Evolutionary conservation across 2,329 filamentous ascomycete species (phyloP).

Genomic region (Madurella fahalii): DNA sequence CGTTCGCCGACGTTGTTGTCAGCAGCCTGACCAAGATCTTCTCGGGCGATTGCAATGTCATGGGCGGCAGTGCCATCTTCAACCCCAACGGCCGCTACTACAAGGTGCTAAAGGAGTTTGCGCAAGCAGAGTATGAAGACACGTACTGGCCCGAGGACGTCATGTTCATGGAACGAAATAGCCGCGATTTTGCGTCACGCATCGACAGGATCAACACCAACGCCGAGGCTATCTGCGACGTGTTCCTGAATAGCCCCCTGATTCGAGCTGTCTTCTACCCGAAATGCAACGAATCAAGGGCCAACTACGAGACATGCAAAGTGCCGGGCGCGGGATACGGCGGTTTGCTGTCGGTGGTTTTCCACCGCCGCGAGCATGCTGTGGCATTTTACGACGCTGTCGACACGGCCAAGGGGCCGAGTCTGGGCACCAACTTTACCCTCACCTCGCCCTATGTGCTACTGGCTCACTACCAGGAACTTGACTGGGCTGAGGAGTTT

Average conservation of each 20-base stretch:
- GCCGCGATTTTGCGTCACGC: conserved; percentile 79
- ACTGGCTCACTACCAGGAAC: conserved; percentile 83
- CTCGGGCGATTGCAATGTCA: conserved; percentile 95
- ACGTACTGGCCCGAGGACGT: conserved; percentile 93
- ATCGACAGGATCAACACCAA: conserved; percentile 83
- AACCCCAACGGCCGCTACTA: conserved; percentile 70
- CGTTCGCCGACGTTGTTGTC: conserved; percentile 84
- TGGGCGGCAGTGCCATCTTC: conserved; percentile 75
- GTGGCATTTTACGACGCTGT: conserved; percentile 80
- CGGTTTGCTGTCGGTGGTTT: conserved; percentile 80
- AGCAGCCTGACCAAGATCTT: conserved; percentile 97
- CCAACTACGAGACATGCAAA: conserved; percentile 74
- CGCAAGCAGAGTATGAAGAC: conserved; percentile 70
- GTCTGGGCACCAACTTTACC: conserved; percentile 94
- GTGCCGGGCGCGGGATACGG: conserved; percentile 79
- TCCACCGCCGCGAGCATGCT: conserved; percentile 66
- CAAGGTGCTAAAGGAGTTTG: conserved; percentile 59
- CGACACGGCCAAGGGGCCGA: conserved; percentile 88
- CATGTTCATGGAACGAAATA: conserved; percentile 94
- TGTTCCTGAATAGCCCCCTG: conserved; percentile 56
- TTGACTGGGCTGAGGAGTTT: conserved; percentile 83
- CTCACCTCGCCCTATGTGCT: conserved; percentile 87
- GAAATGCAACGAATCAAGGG: conserved; percentile 65
- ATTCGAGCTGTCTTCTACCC: conserved; percentile 86
- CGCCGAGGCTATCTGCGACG: conserved; percentile 74